Evolutionary conservation across 768 basidiomycete species (phyloP), one percentile per base, ranked within the genome.

Genomic region (Suillus americanus): DNA sequence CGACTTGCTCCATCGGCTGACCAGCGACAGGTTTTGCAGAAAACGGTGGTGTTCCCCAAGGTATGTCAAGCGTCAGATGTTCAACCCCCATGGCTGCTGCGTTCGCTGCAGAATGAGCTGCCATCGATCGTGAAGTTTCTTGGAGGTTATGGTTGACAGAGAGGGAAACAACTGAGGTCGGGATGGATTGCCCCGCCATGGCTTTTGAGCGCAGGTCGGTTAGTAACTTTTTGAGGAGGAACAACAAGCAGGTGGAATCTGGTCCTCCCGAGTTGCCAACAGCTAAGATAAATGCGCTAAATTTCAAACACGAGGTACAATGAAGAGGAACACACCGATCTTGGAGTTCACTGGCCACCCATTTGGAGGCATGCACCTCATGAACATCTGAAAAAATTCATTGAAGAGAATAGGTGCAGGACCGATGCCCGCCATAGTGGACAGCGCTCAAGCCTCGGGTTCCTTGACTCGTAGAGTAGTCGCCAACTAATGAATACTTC

Each of bases 221-320:
- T 45, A 88, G 67, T 33, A 83, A 73, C 30, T 79, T 78, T 45
- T 85, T 71, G 43, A 94, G 77, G 16, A 94, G 83, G 69, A 86
- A 92, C 18, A 94, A 79, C 6, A 95, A 80, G 72, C 90, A 91
- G 0, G 89, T 86, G 3, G 93, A 95, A 74, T 95, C 93, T 12
- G 92, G 85, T 2, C 93, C 93, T 8, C 90, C 93, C 13, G 93
- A 94, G 73, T 87, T 88, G 25, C 89, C 92, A 51, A 94, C 83
- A 41, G 84, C 93, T 92, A 62, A 16, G 62, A 60, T 45, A 59
- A 37, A 3, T 43, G 43, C 0, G 2, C 5, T 33, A 20, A 13
- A 30, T 30, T 41, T 2, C 7, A 51, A 9, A 45, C 41, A 20
- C 45, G 10, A 48, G 56, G 56, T 23, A n/a, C 40, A 8, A 41